Conservation (phyloP, 2,329 filamentous ascomycete genomes). For the Clonostachys rosea region DNA sequence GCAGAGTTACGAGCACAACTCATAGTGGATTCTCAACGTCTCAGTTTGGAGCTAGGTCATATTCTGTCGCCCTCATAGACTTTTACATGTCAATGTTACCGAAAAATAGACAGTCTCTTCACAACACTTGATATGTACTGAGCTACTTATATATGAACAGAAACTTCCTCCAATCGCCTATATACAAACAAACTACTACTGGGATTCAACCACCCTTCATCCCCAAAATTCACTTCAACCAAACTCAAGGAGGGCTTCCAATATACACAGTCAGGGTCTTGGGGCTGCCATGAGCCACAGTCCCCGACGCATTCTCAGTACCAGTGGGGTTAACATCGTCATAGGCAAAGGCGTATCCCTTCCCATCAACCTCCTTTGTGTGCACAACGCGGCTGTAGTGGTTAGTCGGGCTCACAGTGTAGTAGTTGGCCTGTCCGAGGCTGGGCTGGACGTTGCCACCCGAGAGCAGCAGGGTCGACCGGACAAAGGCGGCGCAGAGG, state of each 20-base stretch:
- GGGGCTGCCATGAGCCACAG: slow-evolving; percentile 14
- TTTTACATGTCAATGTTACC: no score
- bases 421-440: slow-evolving; percentile 48
- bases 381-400: slow-evolving; percentile 66
- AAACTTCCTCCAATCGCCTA: no score
- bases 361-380: slow-evolving; percentile 49
- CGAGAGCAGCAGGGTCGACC: slow-evolving; percentile 58
- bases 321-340: slow-evolving; percentile 60
- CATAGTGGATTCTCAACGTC: no score
- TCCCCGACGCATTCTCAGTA: slow-evolving; percentile 42
- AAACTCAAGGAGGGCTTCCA: slow-evolving; percentile 4
- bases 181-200: no score
- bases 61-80: no score
- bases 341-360: slow-evolving; percentile 68
- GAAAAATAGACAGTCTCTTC: no score
- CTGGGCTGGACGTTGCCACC: slow-evolving; percentile 39
- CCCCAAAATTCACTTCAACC: no score
- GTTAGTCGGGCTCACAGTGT: slow-evolving; percentile 51
- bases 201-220: no score
- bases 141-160: no score
- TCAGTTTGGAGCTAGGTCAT: no score
- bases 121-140: no score
- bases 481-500: slow-evolving; percentile 70
- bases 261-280: slow-evolving; percentile 19
- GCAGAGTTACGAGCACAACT: no score